A percentile compares a stretch with the other conserved stretches of the same genome.
These are phyloP conservation scores for Sarocladiaceae sp. DNA, from an alignment of 2,329 filamentous ascomycete species.

Conservation along the genomic window DNA sequence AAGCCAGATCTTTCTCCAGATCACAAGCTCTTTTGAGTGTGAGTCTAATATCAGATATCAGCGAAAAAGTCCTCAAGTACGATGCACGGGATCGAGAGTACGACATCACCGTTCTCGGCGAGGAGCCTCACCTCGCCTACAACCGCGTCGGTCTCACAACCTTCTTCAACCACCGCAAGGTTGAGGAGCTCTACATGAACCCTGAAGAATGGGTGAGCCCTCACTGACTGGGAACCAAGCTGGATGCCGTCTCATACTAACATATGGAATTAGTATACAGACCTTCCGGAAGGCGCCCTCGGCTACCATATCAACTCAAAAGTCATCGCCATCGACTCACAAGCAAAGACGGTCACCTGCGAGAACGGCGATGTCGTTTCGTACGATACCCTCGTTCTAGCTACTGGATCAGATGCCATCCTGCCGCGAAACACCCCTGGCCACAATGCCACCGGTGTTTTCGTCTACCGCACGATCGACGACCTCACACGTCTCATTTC, in stretches of 20 bases:
- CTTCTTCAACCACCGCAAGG: constrained; percentile 79
- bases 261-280: constrained; percentile 49
- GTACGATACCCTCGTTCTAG: constrained; percentile 78
- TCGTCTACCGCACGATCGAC: constrained; percentile 82
- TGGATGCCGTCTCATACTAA: background rate
- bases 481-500: constrained; percentile 70
- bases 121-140: constrained; percentile 82
- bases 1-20: constrained; percentile 28
- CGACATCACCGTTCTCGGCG: constrained; percentile 77
- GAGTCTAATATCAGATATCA: no score
- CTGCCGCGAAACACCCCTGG: constrained; percentile 67
- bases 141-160: constrained; percentile 85
- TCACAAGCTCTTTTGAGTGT: no score
- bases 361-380: constrained; percentile 61
- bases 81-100: constrained; percentile 71
- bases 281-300: constrained; percentile 60
- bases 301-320: constrained; percentile 69
- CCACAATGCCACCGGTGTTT: constrained; percentile 74
- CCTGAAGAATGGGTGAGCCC: constrained; percentile 60
- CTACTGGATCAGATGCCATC: constrained; percentile 80
- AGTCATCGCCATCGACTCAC: constrained; percentile 57
- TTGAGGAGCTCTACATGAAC: constrained; percentile 85
- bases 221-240: background rate
- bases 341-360: constrained; percentile 61
- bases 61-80: constrained; percentile 83